Evolutionary conservation across 139 green algal genomes (phyloP), one percentile per base, ranked within the genome.

Genomic region (Deuterostichococcus epilithicus): DNA sequence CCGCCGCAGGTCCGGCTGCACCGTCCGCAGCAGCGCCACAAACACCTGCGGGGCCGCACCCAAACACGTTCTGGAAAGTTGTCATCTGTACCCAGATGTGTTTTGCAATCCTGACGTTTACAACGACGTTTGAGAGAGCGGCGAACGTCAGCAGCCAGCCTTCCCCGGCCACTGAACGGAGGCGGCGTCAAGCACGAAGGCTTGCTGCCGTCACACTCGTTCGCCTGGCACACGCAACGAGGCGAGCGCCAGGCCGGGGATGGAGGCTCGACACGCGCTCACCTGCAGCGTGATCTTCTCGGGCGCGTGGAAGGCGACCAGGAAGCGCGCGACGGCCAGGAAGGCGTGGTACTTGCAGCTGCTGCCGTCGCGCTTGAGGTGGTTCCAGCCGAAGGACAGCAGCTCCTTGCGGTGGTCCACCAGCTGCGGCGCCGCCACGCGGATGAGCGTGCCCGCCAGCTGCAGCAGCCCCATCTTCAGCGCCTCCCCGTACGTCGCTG

Each of bases 211-310:
- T 13, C 45, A 60, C 45, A 60, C 15, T 26, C 15, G 45, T 60
- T 60, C n/a, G n/a, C n/a, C 18, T 60, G 45, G 15, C 45, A 60
- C 45, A 60, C 45, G 15, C 45, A 26, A 60, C 13, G 45, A 18
- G 45, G 15, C 45, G 18, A 13, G 18, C 18, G 13, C 4, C 67
- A 28, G 10, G 67, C 30, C 32, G 30, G 8, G 30, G 30, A 72
- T 39, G 34, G 59, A 59, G 13, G 74, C 33, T 39, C 47, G 39
- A 30, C 52, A 68, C n/a, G n/a, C n/a, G 42, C 74, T 28, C 25
- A 94, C 92, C 87, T 97, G 91, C 73, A 96, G 79, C 39, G 95
- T 88, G 47, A 97, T 93, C 80, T 95, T 97, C 69, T 97, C 91
- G 0, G 92, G 90, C 8, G 78, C 70, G 60, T 87, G 80, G 75